These are phyloP conservation scores for Epichloe festucae DNA, from an alignment of 2,329 filamentous ascomycete genomes.

Conservation along the genomic window DNA sequence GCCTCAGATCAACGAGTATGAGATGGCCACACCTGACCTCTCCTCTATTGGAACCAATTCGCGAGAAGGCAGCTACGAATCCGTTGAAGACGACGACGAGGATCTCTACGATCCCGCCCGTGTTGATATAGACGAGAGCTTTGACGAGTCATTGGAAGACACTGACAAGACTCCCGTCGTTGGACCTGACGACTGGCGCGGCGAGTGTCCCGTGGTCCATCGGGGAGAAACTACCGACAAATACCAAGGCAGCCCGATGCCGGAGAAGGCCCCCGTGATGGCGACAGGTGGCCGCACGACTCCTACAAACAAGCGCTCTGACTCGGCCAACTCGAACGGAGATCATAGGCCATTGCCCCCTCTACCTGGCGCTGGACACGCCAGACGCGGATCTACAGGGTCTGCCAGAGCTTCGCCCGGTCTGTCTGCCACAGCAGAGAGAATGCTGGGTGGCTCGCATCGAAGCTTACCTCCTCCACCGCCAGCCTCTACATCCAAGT, in stretches of 20 bases:
- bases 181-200: conserved; percentile 91
- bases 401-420: conserved; percentile 46
- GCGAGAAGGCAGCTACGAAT: conserved; percentile 86
- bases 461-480: conserved; percentile 64
- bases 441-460: conserved; percentile 50
- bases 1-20: conserved; percentile 93
- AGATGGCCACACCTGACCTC: conserved; percentile 94
- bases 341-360: conserved; percentile 80
- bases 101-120: conserved; percentile 39
- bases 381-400: conserved; percentile 26
- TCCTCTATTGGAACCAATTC: conserved; percentile 84
- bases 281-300: conserved; percentile 27
- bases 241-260: conserved; percentile 59
- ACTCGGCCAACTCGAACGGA: conserved; percentile 64
- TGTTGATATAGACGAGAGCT: conserved; percentile 60
- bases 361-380: conserved; percentile 49
- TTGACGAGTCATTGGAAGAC: conserved; percentile 89
- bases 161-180: conserved; percentile 96
- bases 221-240: conserved; percentile 13
- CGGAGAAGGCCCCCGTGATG: conserved; percentile 32
- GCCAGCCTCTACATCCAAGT: conserved; percentile 52
- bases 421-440: conserved; percentile 60
- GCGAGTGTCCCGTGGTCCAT: conserved; percentile 42
- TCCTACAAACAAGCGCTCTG: conserved; percentile 48
- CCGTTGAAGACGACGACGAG: conserved; percentile 59